A percentile compares a stretch with the other conserved stretches of the same genome.
Conservation (phyloP, 2,329 filamentous ascomycete genomes). For the Aspergillus viridinutans region DNA sequence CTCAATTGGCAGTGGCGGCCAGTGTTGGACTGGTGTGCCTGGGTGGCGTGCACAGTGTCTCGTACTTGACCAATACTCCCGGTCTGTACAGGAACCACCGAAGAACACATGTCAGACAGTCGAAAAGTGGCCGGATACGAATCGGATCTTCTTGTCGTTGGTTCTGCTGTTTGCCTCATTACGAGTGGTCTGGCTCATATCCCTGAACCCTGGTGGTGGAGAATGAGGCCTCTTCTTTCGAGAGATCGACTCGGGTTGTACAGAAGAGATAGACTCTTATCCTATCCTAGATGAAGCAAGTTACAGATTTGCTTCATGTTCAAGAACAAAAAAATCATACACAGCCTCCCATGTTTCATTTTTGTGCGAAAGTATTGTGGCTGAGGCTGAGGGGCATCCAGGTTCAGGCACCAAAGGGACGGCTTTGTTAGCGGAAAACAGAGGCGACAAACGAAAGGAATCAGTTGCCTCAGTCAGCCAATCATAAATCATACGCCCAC, state of each 20-base stretch:
- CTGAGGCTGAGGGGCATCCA: background rate
- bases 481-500: background rate
- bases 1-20: background rate
- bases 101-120: background rate
- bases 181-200: background rate
- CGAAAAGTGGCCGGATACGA: background rate
- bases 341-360: background rate
- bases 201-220: background rate
- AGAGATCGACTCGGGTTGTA: background rate
- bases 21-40: background rate
- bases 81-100: background rate
- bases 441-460: background rate
- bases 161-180: background rate
- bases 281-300: background rate
- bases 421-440: background rate
- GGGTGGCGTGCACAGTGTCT: background rate
- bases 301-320: no score
- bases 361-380: background rate
- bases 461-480: background rate
- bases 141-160: no score
- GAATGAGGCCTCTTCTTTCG: background rate
- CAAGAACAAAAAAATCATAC: background rate
- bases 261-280: background rate
- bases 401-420: background rate
- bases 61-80: no score